phyloP scores from a whole-genome alignment of 352 stramenopile species.

The Phytopythium ostracodes region DNA sequence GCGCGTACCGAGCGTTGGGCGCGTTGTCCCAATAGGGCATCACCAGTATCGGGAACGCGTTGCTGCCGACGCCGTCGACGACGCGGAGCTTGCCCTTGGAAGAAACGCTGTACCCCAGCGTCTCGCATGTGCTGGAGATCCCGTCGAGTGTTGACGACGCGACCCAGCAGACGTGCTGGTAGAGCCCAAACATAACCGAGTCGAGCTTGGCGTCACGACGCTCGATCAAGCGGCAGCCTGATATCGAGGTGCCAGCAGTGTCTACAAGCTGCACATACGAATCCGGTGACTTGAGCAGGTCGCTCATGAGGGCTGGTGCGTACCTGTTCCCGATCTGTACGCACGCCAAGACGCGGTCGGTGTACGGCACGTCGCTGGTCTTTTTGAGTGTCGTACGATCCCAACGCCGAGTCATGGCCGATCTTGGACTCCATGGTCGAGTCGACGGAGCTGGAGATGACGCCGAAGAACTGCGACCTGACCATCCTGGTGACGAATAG shows the following conservation, averaged over 20 bases:
- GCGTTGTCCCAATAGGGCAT: neutral
- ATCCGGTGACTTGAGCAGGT: neutral
- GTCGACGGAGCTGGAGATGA: neutral
- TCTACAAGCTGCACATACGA: no score
- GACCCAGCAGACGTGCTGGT: no score
- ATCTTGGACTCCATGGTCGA: neutral
- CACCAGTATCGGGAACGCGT: neutral
- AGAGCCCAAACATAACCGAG: neutral
- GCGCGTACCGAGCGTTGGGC: neutral
- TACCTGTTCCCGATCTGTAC: neutral
- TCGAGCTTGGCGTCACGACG: neutral
- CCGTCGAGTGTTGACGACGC: no score
- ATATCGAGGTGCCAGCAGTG: no score
- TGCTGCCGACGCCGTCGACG: neutral
- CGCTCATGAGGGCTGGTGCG: neutral
- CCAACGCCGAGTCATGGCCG: neutral
- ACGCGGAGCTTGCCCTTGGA: neutral
- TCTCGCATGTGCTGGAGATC: neutral
- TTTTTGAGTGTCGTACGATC: neutral
- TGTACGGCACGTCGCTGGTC: slow-evolving; percentile 5
- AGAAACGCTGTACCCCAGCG: neutral
- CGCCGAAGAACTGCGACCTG: slow-evolving; percentile 14
- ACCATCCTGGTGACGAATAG: slow-evolving; percentile 6
- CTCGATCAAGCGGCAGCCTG: no score
- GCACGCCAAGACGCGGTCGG: neutral